Evolutionary conservation across 768 basidiomycete genomes (phyloP).

Genomic region (Guyanaporus albipodus): DNA sequence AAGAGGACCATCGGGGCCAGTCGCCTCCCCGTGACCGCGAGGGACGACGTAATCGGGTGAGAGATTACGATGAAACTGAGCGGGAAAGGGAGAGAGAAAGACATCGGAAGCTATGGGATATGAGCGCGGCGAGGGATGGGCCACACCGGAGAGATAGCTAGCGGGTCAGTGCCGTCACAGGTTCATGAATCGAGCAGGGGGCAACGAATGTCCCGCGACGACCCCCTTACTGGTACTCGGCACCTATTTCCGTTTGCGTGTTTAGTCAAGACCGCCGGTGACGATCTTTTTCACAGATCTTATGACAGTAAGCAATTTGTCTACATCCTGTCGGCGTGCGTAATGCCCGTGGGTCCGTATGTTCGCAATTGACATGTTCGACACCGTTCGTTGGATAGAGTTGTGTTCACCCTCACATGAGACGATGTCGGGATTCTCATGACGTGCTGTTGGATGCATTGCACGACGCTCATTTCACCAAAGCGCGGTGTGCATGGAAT

Average conservation of each 20-base stretch:
- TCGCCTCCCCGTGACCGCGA: slow-evolving; percentile 26
- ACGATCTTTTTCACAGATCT: slow-evolving; percentile 17
- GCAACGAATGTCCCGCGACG: slow-evolving; percentile 1
- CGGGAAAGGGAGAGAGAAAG: slow-evolving; percentile 34
- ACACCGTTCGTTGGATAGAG: slow-evolving; percentile 6
- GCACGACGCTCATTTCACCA: slow-evolving; percentile 4
- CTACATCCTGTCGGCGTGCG: slow-evolving; percentile 10
- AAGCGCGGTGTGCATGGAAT: not conserved
- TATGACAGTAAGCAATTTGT: slow-evolving; percentile 17
- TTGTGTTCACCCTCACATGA: slow-evolving; percentile 2
- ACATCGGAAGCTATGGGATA: slow-evolving; percentile 52
- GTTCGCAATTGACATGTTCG: slow-evolving; percentile 9
- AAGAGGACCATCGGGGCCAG: slow-evolving; percentile 29
- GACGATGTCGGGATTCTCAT: not conserved
- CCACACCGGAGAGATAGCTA: slow-evolving; percentile 24
- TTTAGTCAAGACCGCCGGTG: slow-evolving; percentile 8
- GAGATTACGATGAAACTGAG: slow-evolving; percentile 28
- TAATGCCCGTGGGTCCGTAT: slow-evolving; percentile 10
- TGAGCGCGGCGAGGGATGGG: slow-evolving; percentile 39
- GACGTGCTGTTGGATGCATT: slow-evolving; percentile 4
- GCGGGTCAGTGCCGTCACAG: slow-evolving; percentile 1
- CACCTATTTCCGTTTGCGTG: slow-evolving; percentile 8
- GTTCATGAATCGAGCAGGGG: slow-evolving; percentile 5
- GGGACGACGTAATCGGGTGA: slow-evolving; percentile 14
- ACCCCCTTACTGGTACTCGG: slow-evolving; percentile 1